Evolutionary conservation across 148 eudicot species (phyloP).

Genomic region (Diospyros lotus): DNA sequence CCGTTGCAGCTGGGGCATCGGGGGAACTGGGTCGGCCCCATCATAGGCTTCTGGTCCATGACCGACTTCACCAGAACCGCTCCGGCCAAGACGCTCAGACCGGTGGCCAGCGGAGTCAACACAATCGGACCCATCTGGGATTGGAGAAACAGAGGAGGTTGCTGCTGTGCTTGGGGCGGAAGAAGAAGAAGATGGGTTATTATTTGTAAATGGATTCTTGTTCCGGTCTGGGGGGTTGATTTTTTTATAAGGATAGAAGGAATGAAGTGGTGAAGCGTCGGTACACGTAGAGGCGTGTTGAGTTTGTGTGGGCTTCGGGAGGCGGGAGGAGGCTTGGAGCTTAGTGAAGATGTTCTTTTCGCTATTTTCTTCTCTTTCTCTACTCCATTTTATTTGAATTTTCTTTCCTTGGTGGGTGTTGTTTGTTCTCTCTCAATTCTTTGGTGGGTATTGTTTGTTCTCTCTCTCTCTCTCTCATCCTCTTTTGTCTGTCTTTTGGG

Average conservation of each 20-base stretch:
- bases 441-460: not conserved
- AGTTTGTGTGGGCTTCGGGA: not conserved
- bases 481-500: not conserved
- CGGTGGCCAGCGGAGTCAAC: slow-evolving; percentile 68
- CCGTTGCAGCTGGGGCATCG: slow-evolving; percentile 82
- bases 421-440: not conserved
- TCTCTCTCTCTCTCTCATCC: not conserved
- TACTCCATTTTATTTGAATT: not conserved
- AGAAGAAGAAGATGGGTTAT: not conserved
- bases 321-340: slow-evolving; percentile 7
- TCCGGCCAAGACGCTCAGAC: slow-evolving; percentile 76
- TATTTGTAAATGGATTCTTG: not conserved
- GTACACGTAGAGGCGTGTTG: slow-evolving; percentile 16
- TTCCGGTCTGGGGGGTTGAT: not conserved
- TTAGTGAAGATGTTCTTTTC: slow-evolving; percentile 13
- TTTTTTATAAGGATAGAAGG: not conserved
- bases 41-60: slow-evolving; percentile 58
- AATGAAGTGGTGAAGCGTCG: slow-evolving; percentile 14
- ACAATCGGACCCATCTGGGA: slow-evolving; percentile 63
- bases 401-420: not conserved
- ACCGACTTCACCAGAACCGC: slow-evolving; percentile 63
- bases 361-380: not conserved
- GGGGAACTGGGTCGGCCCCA: slow-evolving; percentile 57
- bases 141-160: not conserved
- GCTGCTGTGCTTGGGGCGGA: not conserved